Base-by-base conservation (phyloP, 805 yeast genomes). In the Saccharomyces mikatae region DNA sequence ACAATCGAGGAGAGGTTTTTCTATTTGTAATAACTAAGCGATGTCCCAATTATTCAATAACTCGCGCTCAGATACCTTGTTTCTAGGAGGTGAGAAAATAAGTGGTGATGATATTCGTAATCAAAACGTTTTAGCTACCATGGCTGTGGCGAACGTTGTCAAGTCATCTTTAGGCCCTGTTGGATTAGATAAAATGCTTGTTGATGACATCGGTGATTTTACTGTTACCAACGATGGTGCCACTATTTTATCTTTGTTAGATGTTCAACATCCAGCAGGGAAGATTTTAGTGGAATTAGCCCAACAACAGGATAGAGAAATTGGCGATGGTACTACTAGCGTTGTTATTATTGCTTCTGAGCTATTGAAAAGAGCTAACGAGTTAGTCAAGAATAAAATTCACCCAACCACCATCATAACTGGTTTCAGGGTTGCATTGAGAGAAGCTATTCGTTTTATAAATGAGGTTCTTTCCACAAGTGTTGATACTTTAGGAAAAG, bases 181-280 rank as follows among this genome's bases (percentile, higher is more conserved):
- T 36, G 99, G 99, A 28, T 78, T 94, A 52, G 99, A 94, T 75
- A 94, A 94, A 76, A 94, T 94, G 97, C 79, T 94, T 49, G 99
- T 94, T 44, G 99, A 94, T 72, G 99, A 94, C 67, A 95, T 94
- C 73, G 99, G 99, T 59, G 99, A 95, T 73, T 97, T 94, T 48
- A 91, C 97, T 5, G 97, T 94, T 51, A 94, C 99, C 48, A 94
- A 94, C 73, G 99, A 94, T 72, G 99, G 99, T 61, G 99, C 99
- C 56, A 94, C 99, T 4, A 94, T 94, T 64, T 76, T 94, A 59
- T 80, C 89, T 9, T 74, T 95, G 52, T 76, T 94, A 60, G 99
- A 94, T 69, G 98, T 94, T 51, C 97, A 94, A 73, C 99, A 94
- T 71, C 99, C 99, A 36, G 99, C 99, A 1, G 99, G 98, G 17